phyloP scores from a whole-genome alignment of 257 asterid species.

The Galeopsis tetrahit region DNA sequence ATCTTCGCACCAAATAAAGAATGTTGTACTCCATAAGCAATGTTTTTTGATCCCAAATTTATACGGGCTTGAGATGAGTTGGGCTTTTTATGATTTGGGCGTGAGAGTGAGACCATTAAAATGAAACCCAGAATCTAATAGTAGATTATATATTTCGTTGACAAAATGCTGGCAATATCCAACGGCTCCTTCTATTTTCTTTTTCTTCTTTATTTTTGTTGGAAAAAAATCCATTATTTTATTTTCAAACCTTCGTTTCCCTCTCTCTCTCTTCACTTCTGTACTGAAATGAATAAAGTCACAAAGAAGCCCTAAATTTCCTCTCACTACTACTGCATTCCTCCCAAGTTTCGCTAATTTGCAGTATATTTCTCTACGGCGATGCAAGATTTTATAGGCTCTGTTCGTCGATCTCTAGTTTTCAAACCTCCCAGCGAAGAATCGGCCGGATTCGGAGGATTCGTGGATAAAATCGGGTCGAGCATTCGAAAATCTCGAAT shows the following conservation, averaged over 20 bases:
- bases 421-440: conserved; percentile 77
- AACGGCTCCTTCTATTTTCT: conserved; percentile 43
- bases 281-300: conserved; percentile 47
- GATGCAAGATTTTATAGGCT: conserved; percentile 94
- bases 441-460: conserved; percentile 72
- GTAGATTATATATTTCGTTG: conserved; percentile 29
- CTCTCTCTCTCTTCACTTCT: conserved; percentile 31
- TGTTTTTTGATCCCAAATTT: too few species aligned
- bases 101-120: conserved; percentile 25
- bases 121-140: not conserved
- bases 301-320: conserved; percentile 40
- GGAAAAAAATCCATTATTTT: conserved; percentile 30
- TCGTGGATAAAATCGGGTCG: conserved; percentile 92
- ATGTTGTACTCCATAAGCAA: too few species aligned
- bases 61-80: not conserved
- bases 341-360: conserved; percentile 2
- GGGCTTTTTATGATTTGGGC: conserved; percentile 21
- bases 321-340: conserved; percentile 33
- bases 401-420: conserved; percentile 92
- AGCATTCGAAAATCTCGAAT: conserved; percentile 91
- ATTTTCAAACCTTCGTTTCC: conserved; percentile 57
- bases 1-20: too few species aligned
- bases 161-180: conserved; percentile 29
- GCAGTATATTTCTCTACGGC: conserved; percentile 25
- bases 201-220: not conserved